Evolutionary conservation across 2,329 filamentous ascomycete genomes (phyloP), one percentile per base, ranked within the genome.

Genomic region (Talaromyces atroroseus): DNA sequence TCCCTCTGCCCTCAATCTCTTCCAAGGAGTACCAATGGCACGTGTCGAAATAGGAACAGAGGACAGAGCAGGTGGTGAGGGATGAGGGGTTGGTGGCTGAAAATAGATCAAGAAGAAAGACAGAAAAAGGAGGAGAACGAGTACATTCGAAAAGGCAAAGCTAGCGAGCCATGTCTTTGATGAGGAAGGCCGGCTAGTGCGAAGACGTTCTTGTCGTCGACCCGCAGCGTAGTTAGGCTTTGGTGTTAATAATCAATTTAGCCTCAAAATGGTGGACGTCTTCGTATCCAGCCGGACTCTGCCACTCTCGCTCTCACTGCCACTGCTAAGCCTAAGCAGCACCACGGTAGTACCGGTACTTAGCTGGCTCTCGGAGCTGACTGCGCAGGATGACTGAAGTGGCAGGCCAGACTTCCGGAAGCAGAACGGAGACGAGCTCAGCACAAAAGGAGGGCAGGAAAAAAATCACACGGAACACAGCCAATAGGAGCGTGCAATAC

Each of bases 31-130:
- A 14, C 20, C 42, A 26, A 26, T 26, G 51, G 29, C 38, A 38
- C n/a, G 51, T 12, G 51, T 36, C 42, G 51, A n/a, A 47, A n/a
- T 23, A 26, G 38, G 42, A 47, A 32, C 42, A 52, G 40, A 47
- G 51, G 42, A 38, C 29, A 47, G 51, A 47, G 51, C 51, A 47
- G n/a, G 51, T 44, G 26, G 38, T 45, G 24, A 10, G 12, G 10
- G 32, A 16, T 36, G 29, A 12, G 6, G 29, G 11, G 32, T 14
- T 36, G 32, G 29, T 34, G 29, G 29, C 29, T 34, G 29, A 36
- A 29, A 36, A 36, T 36, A 36, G 32, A 36, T 16, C 12, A 16
- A 36, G 32, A 36, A 12, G 14, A 16, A 14, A 36, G 11, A 11
- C 29, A 8, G 11, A 12, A 36, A 36, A 36, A 36, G 32, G 32